Evolutionary conservation across 2,329 filamentous ascomycete species (phyloP), one percentile per base, ranked within the genome.

Genomic region (Elsinoe arachidis): DNA sequence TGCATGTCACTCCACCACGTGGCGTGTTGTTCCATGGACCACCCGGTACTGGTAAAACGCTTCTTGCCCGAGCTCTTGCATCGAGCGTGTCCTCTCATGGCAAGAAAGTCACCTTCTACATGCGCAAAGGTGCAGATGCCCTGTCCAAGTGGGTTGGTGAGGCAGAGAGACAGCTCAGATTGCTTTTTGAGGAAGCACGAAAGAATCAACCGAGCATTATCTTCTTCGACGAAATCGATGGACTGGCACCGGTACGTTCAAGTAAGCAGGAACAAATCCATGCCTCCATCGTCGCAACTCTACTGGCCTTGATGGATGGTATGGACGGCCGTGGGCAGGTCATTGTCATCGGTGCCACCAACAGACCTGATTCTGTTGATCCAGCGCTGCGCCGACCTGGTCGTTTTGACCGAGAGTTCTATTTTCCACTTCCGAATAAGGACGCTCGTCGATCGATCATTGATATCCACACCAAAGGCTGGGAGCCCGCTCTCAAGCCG

Each of bases 191-290:
- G 66, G 93, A 99, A 72, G 93, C 93, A 14, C 82, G 92, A 61
- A 93, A 90, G 70, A 97, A 87, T 1, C 93, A 99, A 67, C 93
- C 93, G 0, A 97, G 92, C 70, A 99, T 99, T 72, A 99, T 99
- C 70, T 99, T 99, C 76, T 97, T 99, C 65, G 93, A 99, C 70
- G 93, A 99, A 71, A 99, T 99, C 64, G 93, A 99, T 73, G 93
- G 93, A 57, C 79, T 99, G 62, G 93, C 93, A 2, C 95, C 93
- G 54, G 93, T 97, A 34, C 83, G 93, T 65, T 97, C 93, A 11
- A 96, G 92, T 73, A 97, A 97, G 71, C 92, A 97, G 73, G 93
- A 99, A 69, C 93, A 99, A 73, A 97, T 97, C 59, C 93, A 99
- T 72, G 90, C 93, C 5, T 97, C 92, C 1, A 99, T 99, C 62